These are phyloP conservation scores for Madurella mycetomatis DNA, from an alignment of 2,329 filamentous ascomycete species.

Conservation along the genomic window DNA sequence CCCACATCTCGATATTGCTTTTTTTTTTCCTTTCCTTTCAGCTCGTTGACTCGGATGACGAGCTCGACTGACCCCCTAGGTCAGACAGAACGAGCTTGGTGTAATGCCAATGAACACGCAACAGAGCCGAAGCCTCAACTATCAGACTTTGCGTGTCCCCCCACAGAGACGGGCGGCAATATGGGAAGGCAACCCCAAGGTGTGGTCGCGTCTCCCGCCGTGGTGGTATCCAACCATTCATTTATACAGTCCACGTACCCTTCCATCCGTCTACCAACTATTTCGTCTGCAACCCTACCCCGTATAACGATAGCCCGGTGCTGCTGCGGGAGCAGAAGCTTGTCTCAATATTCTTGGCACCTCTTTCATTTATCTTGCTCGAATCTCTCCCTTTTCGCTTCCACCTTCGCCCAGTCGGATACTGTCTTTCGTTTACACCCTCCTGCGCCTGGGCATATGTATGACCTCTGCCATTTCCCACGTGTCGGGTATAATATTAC, in stretches of 20 bases:
- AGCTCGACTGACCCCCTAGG: no score
- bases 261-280: constrained; percentile 14
- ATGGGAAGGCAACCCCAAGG: constrained; percentile 11
- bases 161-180: constrained; percentile 15
- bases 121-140: neutral
- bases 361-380: constrained; percentile 11
- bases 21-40: neutral
- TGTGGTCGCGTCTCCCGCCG: constrained; percentile 13
- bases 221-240: constrained; percentile 21
- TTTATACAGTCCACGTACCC: constrained; percentile 21
- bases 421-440: constrained; percentile 1
- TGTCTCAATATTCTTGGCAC: constrained; percentile 10
- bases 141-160: constrained; percentile 2
- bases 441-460: neutral
- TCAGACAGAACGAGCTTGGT: neutral
- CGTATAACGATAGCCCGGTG: constrained; percentile 14
- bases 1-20: no score
- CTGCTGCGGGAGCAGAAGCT: constrained; percentile 5
- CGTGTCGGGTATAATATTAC: constrained; percentile 4
- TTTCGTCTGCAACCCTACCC: constrained; percentile 21
- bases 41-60: no score
- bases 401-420: neutral
- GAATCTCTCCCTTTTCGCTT: constrained; percentile 1
- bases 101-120: neutral
- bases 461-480: constrained; percentile 1